Conservation (phyloP, 176 grass and related monocot genomes). For the Cenchrus purpureus region DNA sequence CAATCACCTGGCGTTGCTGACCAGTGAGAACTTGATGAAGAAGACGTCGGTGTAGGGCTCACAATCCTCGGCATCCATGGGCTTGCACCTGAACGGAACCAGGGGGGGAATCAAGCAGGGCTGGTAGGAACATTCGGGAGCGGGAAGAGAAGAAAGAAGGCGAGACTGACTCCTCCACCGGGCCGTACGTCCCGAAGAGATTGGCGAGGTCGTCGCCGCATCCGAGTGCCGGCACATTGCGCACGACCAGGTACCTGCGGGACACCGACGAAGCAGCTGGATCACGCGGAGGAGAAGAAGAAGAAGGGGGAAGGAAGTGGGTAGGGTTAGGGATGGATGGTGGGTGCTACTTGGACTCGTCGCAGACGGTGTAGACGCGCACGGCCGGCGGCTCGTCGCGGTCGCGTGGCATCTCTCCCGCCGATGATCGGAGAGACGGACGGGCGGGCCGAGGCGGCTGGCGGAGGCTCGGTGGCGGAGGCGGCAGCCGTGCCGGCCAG, state of each 20-base stretch:
- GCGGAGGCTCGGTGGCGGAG: too few relatives aligned
- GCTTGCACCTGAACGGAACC: conserved; percentile 72
- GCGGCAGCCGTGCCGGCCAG: too few relatives aligned
- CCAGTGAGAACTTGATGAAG: conserved; percentile 85
- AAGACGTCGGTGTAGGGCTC: conserved; percentile 90
- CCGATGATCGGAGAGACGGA: not conserved
- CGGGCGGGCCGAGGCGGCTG: too few relatives aligned
- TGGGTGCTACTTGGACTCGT: conserved; percentile 78
- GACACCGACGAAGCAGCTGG: not conserved
- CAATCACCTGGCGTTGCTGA: conserved; percentile 87
- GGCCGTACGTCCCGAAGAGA: conserved; percentile 74
- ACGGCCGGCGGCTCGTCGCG: conserved; percentile 58
- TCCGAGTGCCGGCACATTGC: conserved; percentile 89
- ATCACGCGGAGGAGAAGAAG: too few relatives aligned
- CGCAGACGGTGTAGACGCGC: conserved; percentile 87
- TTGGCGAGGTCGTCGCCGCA: conserved; percentile 73
- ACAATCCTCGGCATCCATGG: conserved; percentile 95
- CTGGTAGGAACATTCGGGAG: not conserved
- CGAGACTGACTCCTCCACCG: conserved; percentile 73
- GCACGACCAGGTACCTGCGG: conserved; percentile 83
- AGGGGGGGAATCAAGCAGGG: not conserved
- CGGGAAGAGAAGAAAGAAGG: not conserved
- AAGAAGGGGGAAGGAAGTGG: not conserved
- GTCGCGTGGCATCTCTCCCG: conserved; percentile 61
- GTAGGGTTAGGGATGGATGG: not conserved